Percentiles rank a stretch among this genome's conserved stretches.
Conservation (phyloP, 345 rosid species). For the Excoecaria agallocha region DNA sequence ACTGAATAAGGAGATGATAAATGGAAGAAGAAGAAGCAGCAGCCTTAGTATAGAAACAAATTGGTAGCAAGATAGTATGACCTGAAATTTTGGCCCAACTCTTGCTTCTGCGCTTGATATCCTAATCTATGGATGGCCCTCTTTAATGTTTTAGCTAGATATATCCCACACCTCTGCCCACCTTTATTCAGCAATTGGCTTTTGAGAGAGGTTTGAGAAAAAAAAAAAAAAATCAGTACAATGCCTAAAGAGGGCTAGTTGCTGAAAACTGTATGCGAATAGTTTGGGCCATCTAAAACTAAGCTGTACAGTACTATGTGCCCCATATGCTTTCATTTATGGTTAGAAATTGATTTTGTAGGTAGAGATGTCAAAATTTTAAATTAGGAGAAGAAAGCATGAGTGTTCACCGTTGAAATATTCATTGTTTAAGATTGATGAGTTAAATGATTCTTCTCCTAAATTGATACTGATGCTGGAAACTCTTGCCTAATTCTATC, state of each 20-base stretch:
- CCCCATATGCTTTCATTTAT: background rate
- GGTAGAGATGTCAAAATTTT: background rate
- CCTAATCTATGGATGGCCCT: background rate
- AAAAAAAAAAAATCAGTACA: too few species aligned
- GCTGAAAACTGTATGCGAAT: background rate
- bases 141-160: background rate
- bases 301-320: too few species aligned
- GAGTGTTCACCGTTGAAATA: background rate
- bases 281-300: background rate
- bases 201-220: background rate
- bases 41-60: too few species aligned
- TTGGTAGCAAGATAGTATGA: background rate
- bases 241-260: background rate
- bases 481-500: background rate
- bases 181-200: background rate
- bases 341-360: background rate
- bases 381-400: too few species aligned
- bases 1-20: background rate
- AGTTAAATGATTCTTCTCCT: background rate
- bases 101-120: background rate
- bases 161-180: background rate
- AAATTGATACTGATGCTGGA: background rate
- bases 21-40: too few species aligned
- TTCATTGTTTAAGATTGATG: background rate
- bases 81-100: background rate